Conservation (phyloP, 1,139 yeast genomes). For the Zygoascus meyerae region DNA sequence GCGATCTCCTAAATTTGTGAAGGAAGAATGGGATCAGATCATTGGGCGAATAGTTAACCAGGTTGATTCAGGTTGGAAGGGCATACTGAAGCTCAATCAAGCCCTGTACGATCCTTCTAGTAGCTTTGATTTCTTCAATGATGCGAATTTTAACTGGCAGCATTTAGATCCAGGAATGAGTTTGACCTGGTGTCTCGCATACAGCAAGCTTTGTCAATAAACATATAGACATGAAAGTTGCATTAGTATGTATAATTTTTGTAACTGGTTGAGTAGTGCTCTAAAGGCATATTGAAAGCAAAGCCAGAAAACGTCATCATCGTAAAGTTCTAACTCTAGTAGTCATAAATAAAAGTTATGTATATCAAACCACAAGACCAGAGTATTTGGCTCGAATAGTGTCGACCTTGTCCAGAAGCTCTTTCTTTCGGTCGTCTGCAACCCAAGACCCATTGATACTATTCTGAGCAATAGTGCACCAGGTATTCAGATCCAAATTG, state of each 20-base stretch:
- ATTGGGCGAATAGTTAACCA: constrained; percentile 44
- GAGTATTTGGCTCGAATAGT: constrained; percentile 39
- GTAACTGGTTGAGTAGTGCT: too few relatives aligned
- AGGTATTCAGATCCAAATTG: constrained; percentile 50
- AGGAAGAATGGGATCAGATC: constrained; percentile 68
- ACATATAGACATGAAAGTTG: too few relatives aligned
- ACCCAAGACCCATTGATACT: constrained; percentile 70
- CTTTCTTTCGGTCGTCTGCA: constrained; percentile 45
- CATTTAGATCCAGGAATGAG: constrained; percentile 87
- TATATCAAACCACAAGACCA: neutral
- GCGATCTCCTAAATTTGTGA: constrained; percentile 58
- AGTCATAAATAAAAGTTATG: neutral
- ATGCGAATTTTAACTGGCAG: constrained; percentile 38
- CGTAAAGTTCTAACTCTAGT: too few relatives aligned
- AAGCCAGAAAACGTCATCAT: too few relatives aligned
- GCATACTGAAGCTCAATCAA: constrained; percentile 65
- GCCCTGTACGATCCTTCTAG: constrained; percentile 63
- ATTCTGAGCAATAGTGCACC: constrained; percentile 38
- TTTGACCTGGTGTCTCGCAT: constrained; percentile 81
- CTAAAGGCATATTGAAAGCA: too few relatives aligned
- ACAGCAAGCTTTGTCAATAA: neutral
- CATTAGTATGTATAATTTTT: too few relatives aligned
- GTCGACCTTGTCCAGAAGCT: constrained; percentile 42
- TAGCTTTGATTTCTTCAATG: constrained; percentile 62
- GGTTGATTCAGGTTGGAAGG: constrained; percentile 78